Conservation (phyloP, 1,284 basidiomycete genomes). For the Cryptococcus amylolentus region DNA sequence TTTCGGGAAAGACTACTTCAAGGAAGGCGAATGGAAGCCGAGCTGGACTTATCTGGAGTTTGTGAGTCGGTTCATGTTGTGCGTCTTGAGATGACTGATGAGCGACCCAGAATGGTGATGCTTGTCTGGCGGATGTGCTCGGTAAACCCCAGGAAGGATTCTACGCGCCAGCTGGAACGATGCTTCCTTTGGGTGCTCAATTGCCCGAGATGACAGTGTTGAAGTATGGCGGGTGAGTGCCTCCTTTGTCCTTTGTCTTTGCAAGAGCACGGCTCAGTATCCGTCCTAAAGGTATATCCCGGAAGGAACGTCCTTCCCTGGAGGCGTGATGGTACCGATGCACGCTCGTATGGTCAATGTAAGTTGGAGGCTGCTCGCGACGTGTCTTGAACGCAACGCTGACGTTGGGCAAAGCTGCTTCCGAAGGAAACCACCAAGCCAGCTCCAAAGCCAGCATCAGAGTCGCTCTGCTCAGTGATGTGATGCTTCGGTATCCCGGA, state of each 20-base stretch:
- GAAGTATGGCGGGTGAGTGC: slow-evolving; percentile 29
- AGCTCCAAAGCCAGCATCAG: not conserved
- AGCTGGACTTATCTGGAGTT: slow-evolving; percentile 33
- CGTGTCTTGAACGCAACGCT: too few relatives aligned
- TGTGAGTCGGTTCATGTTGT: slow-evolving; percentile 15
- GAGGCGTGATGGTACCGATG: slow-evolving; percentile 35
- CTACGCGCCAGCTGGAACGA: slow-evolving; percentile 36
- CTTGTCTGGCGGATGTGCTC: slow-evolving; percentile 30
- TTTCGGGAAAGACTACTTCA: slow-evolving; percentile 19
- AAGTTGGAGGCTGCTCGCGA: not conserved
- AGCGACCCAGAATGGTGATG: slow-evolving; percentile 26
- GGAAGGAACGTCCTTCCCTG: slow-evolving; percentile 39
- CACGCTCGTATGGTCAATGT: slow-evolving; percentile 39
- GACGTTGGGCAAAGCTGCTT: not conserved
- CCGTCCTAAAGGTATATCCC: slow-evolving; percentile 20
- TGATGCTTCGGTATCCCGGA: not conserved
- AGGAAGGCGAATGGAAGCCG: slow-evolving; percentile 31
- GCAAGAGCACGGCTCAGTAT: too few relatives aligned
- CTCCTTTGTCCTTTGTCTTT: too few relatives aligned
- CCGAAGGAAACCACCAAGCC: not conserved
- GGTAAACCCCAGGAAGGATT: slow-evolving; percentile 27
- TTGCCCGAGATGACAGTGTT: slow-evolving; percentile 36
- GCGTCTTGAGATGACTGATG: too few relatives aligned
- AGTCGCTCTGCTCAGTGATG: not conserved
- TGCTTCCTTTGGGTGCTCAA: slow-evolving; percentile 32